phyloP scores from a whole-genome alignment of 306 rosid genomes.

The Mucuna pruriens region DNA sequence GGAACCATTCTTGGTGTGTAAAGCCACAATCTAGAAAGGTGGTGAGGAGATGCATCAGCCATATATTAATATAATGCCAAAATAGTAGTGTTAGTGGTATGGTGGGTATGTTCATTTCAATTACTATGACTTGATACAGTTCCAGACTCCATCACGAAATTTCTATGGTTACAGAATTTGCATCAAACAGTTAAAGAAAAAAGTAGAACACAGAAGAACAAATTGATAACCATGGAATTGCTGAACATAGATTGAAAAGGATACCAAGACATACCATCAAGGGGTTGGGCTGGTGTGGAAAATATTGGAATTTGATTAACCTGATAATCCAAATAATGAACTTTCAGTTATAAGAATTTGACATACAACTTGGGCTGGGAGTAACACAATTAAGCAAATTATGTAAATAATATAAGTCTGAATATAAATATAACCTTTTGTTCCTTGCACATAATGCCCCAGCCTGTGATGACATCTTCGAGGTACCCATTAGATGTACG shows the following conservation, averaged over 20 bases:
- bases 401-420: too few relatives aligned
- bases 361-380: neutral
- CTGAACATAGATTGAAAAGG: neutral
- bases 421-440: too few relatives aligned
- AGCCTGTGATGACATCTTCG: constrained; percentile 37
- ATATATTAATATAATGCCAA: neutral
- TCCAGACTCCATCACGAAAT: neutral
- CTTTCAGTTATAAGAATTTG: neutral
- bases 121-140: neutral
- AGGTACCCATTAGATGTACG: constrained; percentile 38
- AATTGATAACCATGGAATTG: neutral
- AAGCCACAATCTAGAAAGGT: neutral
- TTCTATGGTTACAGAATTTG: neutral
- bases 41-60: neutral
- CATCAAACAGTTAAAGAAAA: neutral
- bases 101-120: neutral
- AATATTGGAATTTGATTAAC: neutral
- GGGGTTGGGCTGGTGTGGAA: neutral
- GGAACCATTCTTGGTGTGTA: neutral
- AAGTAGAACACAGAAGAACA: neutral
- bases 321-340: constrained; percentile 23
- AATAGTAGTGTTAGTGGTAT: neutral
- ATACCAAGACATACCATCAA: constrained; percentile 25
- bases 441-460: neutral
- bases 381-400: neutral